Evolutionary conservation across 345 rosid genomes (phyloP).

Genomic region (Gynandropsis gynandra): DNA sequence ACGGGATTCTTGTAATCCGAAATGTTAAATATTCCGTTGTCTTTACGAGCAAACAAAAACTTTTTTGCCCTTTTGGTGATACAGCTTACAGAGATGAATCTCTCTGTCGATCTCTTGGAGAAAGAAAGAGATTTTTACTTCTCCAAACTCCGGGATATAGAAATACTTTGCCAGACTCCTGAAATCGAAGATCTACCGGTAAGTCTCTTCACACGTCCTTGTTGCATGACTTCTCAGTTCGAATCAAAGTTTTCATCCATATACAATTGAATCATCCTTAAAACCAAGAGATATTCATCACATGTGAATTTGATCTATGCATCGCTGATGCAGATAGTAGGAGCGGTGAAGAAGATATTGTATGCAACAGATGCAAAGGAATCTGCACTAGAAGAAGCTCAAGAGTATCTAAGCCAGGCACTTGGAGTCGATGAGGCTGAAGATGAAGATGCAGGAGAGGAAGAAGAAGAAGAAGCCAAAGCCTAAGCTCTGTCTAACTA

Average conservation of each 20-base stretch:
- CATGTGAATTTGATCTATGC: background rate
- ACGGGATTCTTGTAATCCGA: no score
- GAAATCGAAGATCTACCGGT: conserved; percentile 64
- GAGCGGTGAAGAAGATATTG: conserved; percentile 77
- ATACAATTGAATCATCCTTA: background rate
- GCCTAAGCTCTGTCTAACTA: background rate
- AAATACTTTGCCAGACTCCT: conserved; percentile 75
- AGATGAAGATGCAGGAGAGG: conserved; percentile 16
- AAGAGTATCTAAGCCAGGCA: conserved; percentile 45
- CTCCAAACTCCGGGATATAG: conserved; percentile 76
- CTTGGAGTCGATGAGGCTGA: conserved; percentile 31
- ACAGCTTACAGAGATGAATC: conserved; percentile 67
- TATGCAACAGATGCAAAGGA: conserved; percentile 79
- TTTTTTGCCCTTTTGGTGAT: no score
- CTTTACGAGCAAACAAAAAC: no score
- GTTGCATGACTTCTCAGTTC: no score
- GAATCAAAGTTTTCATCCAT: background rate
- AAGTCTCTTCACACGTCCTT: background rate
- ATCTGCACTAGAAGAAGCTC: conserved; percentile 79
- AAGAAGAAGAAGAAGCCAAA: conserved; percentile 15
- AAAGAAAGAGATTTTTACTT: conserved; percentile 94
- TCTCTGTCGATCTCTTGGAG: conserved; percentile 67
- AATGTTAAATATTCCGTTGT: no score
- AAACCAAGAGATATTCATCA: background rate
- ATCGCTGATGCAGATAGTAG: conserved; percentile 47